These are phyloP conservation scores for Candida maris DNA, from an alignment of 805 yeast genomes.

Conservation along the genomic window DNA sequence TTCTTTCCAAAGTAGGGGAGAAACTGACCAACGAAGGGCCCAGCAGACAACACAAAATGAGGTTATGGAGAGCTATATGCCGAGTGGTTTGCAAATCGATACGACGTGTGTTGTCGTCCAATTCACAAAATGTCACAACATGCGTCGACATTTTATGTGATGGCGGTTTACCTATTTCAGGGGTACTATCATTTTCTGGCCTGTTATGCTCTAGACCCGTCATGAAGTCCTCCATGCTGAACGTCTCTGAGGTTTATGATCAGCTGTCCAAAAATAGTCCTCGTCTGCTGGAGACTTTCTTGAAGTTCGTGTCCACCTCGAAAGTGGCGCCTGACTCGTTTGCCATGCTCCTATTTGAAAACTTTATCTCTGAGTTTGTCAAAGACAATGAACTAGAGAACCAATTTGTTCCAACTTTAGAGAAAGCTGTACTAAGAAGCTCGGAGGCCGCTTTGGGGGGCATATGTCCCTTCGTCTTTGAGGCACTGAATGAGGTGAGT, in stretches of 20 bases:
- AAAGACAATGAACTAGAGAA: slow-evolving; percentile 10
- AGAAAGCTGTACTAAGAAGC: slow-evolving; percentile 72
- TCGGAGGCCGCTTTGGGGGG: slow-evolving; percentile 65
- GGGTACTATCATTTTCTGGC: slow-evolving; percentile 5
- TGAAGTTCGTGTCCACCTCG: slow-evolving; percentile 37
- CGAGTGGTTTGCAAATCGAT: not conserved
- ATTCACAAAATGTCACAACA: not conserved
- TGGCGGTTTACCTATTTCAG: not conserved
- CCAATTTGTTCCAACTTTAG: slow-evolving; percentile 48
- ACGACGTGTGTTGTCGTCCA: not conserved
- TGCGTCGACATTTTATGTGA: slow-evolving; percentile 31
- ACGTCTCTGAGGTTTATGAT: slow-evolving; percentile 6
- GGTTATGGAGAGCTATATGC: not conserved
- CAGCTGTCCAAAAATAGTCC: slow-evolving; percentile 11
- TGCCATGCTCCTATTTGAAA: slow-evolving; percentile 19
- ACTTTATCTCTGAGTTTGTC: slow-evolving; percentile 11
- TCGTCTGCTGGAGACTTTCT: slow-evolving; percentile 27
- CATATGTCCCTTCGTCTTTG: slow-evolving; percentile 50
- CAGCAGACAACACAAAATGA: not conserved
- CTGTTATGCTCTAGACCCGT: not conserved
- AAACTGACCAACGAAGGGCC: not conserved
- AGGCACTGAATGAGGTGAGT: slow-evolving; percentile 23
- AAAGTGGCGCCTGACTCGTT: slow-evolving; percentile 17
- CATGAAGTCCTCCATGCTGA: not conserved
- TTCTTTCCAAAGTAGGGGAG: slow-evolving; percentile 31